Conservation (phyloP, 1,139 yeast genomes). For the Diutina mesorugosa region DNA sequence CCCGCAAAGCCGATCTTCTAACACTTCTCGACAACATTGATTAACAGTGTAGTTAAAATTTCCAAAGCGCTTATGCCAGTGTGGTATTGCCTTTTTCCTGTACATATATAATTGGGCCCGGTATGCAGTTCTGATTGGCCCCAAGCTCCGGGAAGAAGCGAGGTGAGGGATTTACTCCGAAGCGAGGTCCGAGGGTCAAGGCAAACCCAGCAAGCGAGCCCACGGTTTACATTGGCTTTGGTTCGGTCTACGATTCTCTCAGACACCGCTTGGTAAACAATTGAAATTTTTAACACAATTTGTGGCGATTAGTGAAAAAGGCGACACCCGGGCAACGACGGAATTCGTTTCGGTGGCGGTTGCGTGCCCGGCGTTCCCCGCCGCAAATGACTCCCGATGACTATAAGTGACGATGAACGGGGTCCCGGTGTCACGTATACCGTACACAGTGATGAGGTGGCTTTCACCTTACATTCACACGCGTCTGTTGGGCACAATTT, state of each 20-base stretch:
- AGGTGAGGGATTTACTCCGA: neutral
- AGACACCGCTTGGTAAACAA: too few species aligned
- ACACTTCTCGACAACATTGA: conserved; percentile 9
- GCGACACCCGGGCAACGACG: neutral
- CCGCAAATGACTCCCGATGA: neutral
- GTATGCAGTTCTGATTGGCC: neutral
- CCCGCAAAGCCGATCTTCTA: conserved; percentile 7
- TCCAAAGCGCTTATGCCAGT: neutral
- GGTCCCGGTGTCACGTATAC: neutral
- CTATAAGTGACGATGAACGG: neutral
- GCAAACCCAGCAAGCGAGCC: neutral
- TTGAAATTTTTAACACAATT: too few species aligned
- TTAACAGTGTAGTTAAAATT: neutral
- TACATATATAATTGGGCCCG: neutral
- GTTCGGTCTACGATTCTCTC: neutral
- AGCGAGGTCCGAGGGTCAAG: neutral
- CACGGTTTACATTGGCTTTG: neutral
- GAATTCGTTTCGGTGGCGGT: neutral
- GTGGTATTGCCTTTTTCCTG: neutral
- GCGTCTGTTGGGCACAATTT: neutral
- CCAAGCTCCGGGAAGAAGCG: neutral
- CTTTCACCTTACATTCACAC: neutral
- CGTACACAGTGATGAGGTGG: neutral
- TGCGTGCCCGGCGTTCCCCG: neutral
- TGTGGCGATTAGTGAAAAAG: neutral